Percentiles rank a stretch among this genome's conserved stretches.
These are phyloP conservation scores for Saccharomyces hybrid DNA, from an alignment of 1,139 yeast genomes.

Conservation along the genomic window DNA sequence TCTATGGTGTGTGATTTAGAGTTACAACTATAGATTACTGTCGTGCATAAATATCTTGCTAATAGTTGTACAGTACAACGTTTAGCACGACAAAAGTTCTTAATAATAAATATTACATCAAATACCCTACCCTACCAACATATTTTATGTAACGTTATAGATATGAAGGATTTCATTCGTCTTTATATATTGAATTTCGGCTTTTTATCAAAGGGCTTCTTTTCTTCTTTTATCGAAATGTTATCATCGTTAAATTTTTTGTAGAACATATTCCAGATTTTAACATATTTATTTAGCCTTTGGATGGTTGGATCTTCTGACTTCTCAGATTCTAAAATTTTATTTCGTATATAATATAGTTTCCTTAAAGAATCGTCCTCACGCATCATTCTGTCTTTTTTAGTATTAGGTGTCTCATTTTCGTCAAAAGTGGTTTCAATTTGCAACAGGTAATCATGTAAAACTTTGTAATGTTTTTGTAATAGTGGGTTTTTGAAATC, in stretches of 20 bases:
- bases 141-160: background rate
- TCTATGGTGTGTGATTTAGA: slow-evolving; percentile 44
- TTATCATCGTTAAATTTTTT: slow-evolving; percentile 6
- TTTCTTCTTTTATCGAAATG: slow-evolving; percentile 1
- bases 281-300: slow-evolving; percentile 19
- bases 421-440: slow-evolving; percentile 40
- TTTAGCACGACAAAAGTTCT: background rate
- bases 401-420: slow-evolving; percentile 18
- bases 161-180: background rate
- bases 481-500: slow-evolving; percentile 61
- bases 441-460: slow-evolving; percentile 64
- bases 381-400: slow-evolving; percentile 8
- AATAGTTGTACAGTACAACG: background rate
- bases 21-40: slow-evolving; percentile 5
- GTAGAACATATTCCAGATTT: slow-evolving; percentile 26
- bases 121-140: background rate
- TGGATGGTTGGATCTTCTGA: slow-evolving; percentile 16
- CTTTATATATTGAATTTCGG: background rate
- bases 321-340: slow-evolving; percentile 16
- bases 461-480: slow-evolving; percentile 55
- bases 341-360: slow-evolving; percentile 24
- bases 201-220: background rate
- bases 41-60: background rate
- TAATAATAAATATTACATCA: background rate
- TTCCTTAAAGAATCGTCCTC: slow-evolving; percentile 34